Evolutionary conservation across 192 early-diverging fungal genomes (phyloP), one percentile per base, ranked within the genome.

Genomic region (Phlyctochytrium arcticum): DNA sequence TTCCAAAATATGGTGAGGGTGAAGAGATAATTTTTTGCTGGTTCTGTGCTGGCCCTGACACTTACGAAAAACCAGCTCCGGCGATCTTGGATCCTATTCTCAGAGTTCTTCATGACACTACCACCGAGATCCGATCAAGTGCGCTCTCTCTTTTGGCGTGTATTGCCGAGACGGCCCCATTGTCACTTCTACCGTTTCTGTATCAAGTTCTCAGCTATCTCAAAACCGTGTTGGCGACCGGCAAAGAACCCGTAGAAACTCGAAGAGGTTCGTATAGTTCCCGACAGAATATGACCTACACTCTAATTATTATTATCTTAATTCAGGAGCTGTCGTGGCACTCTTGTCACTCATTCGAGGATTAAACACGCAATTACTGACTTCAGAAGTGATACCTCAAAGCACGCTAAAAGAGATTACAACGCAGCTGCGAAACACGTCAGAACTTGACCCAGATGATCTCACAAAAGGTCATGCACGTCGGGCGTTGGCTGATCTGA

Each of bases 1-100:
- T 94, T n/a, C 82, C 81, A 5, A 88, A 90, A 66, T 94, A 93
- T 61, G 57, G 76, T 94, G 90, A 39, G 70, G 55, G 8, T 30
- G 2, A 12, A 23, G 4, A 30, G n/a, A n/a, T n/a, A n/a, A n/a
- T n/a, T 60, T 27, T 15, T 86, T 36, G 67, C 73, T 31, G n/a
- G n/a, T n/a, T n/a, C n/a, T n/a, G n/a, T n/a, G n/a, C n/a, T n/a
- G n/a, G n/a, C 72, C 2, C 29, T 17, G 55, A 26, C 57, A 46
- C n/a, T n/a, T 46, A 17, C 39, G 7, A n/a, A 8, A 24, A 8
- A 29, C 27, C 47, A 68, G 65, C 70, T 27, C 50, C 61, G 26
- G 51, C 57, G 46, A 72, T 76, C 33, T 60, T 76, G 6, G 63
- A 67, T 3, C 60, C 57, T n/a, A 64, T 81, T 26, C 65, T 81